phyloP scores from a whole-genome alignment of 495 filamentous ascomycete species.

The Neurospora discreta region DNA sequence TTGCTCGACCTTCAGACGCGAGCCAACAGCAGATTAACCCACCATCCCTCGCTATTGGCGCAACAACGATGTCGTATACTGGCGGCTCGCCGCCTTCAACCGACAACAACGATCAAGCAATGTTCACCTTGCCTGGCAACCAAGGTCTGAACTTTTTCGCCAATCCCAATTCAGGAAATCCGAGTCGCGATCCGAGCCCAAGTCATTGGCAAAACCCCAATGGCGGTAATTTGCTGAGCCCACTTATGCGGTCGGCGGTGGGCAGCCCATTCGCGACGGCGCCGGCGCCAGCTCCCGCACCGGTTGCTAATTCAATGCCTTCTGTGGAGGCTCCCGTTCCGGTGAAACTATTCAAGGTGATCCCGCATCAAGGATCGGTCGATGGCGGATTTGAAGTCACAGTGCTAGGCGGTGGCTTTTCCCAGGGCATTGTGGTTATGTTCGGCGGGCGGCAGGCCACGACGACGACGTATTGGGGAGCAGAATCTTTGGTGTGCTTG shows the following conservation, averaged over 20 bases:
- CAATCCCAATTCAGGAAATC: slow-evolving; percentile 2
- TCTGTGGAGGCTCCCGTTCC: background rate
- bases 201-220: background rate
- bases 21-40: background rate
- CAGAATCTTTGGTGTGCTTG: slow-evolving; percentile 71
- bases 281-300: background rate
- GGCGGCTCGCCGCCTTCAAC: background rate
- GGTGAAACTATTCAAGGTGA: slow-evolving; percentile 41
- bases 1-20: background rate
- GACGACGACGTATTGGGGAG: slow-evolving; percentile 74
- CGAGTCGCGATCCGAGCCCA: slow-evolving; percentile 11
- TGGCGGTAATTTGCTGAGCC: slow-evolving; percentile 2
- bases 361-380: slow-evolving; percentile 71
- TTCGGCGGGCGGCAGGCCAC: slow-evolving; percentile 72
- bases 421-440: slow-evolving; percentile 69
- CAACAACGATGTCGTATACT: slow-evolving; percentile 16
- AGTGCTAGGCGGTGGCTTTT: slow-evolving; percentile 68
- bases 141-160: background rate
- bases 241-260: slow-evolving; percentile 47
- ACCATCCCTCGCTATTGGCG: background rate
- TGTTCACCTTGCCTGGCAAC: background rate
- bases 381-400: slow-evolving; percentile 79
- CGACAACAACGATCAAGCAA: background rate
- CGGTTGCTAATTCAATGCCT: background rate
- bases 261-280: background rate